Base-by-base conservation (phyloP, 345 rosid species). In the Nephelium lappaceum region DNA sequence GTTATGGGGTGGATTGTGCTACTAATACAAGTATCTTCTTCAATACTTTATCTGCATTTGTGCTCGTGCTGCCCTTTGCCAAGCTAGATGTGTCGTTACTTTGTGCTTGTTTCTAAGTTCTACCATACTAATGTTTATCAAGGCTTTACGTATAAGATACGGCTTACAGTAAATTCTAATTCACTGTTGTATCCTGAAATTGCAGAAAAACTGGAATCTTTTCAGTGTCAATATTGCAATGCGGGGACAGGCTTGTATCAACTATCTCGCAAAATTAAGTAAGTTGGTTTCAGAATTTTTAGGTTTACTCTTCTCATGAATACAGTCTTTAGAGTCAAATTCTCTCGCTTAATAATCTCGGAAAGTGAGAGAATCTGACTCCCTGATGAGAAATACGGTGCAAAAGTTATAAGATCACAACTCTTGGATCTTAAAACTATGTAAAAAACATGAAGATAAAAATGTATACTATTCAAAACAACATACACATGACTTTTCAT, bases 181-280 rank as follows among this genome's bases (percentile, higher is more conserved):
- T 67, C 23, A 10, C 12, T 21, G 2, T 36, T 36, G 2, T 51
- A 36, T 60, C 25, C 21, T 49, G 45, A 27, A 38, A 73, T 64
- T 81, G 77, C 81, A 85, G 88, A 85, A 87, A 81, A 87, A 85
- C 78, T 83, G 88, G 88, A 87, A 87, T 67, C 84, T 85, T 36
- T 82, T 83, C 41, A 76, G 88, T 67, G 87, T 83, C 55, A 86
- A 82, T 8, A 24, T 86, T 25, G 82, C 86, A 3, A 84, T 79
- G 79, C 82, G 61, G 85, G 78, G 9, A 86, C 84, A 2, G 85
- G 87, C 68, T 60, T 82, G 61, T 86, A 83, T 72, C 91, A 86
- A 65, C 83, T 88, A n/a, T 68, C 85, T 0, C 85, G 86, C 57
- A 88, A 88, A 79, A 25, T 88, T 38, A 77, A 75, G 91, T 83